Evolutionary conservation across 2,329 filamentous ascomycete species (phyloP).

Genomic region (Penicillium occitanis): DNA sequence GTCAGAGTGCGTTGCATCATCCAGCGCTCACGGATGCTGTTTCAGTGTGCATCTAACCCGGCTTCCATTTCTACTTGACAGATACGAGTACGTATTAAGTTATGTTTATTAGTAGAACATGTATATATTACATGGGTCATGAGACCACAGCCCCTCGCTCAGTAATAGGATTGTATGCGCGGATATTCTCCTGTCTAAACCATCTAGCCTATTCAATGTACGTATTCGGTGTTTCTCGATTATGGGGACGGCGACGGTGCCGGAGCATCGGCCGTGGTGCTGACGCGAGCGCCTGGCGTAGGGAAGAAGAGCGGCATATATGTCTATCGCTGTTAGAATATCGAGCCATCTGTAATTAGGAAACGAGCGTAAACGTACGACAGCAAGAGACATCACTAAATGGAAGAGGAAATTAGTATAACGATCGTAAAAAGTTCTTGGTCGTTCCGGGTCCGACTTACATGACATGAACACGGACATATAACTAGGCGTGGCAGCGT

Average conservation of each 20-base stretch:
- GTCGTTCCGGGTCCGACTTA: conserved; percentile 47
- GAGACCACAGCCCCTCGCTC: background rate
- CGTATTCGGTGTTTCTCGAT: background rate
- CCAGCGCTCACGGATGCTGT: background rate
- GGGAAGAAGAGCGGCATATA: conserved; percentile 68
- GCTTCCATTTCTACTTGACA: background rate
- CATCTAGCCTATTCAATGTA: background rate
- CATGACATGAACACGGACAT: conserved; percentile 77
- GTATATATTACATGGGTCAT: conserved; percentile 13
- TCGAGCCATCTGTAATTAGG: background rate
- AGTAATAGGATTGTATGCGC: background rate
- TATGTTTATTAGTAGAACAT: conserved; percentile 9
- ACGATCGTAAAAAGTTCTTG: background rate
- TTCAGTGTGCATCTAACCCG: background rate
- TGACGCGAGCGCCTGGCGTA: conserved; percentile 43
- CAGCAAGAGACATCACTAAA: conserved; percentile 60
- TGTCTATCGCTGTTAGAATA: conserved; percentile 44
- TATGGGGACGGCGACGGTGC: conserved; percentile 41
- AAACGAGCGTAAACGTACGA: conserved; percentile 40
- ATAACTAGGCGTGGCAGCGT: conserved; percentile 65
- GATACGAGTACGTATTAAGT: background rate
- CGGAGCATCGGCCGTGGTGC: conserved; percentile 49
- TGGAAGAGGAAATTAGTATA: background rate
- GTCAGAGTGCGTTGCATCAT: conserved; percentile 6
- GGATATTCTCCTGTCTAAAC: background rate